phyloP scores from a whole-genome alignment of 2,329 filamentous ascomycete genomes.

The Monilinia laxa region DNA sequence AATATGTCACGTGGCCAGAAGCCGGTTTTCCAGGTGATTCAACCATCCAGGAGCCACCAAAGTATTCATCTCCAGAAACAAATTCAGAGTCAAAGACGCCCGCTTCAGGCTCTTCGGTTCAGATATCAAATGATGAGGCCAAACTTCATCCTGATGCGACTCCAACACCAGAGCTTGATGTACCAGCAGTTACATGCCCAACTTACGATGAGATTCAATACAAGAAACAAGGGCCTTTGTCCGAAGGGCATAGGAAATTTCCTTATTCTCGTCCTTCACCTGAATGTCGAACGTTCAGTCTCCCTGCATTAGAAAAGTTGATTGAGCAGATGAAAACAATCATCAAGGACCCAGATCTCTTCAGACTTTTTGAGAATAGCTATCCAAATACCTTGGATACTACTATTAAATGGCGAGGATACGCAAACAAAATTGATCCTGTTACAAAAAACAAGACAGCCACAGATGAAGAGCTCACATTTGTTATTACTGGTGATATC shows the following conservation, averaged over 20 bases:
- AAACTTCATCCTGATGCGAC: background rate
- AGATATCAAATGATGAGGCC: background rate
- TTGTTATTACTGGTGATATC: conserved; percentile 59
- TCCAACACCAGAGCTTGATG: background rate
- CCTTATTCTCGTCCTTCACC: conserved; percentile 75
- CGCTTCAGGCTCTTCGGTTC: too few relatives aligned
- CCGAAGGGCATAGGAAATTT: conserved; percentile 66
- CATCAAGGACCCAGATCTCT: conserved; percentile 74
- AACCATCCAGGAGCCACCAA: background rate
- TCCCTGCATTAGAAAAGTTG: conserved; percentile 71
- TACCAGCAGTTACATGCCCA: conserved; percentile 10
- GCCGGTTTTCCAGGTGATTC: background rate
- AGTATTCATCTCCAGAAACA: background rate
- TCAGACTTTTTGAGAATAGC: conserved; percentile 67
- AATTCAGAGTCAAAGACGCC: too few relatives aligned
- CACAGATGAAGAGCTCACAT: conserved; percentile 61
- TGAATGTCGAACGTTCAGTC: conserved; percentile 78
- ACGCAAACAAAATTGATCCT: conserved; percentile 48
- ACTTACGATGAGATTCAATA: conserved; percentile 32
- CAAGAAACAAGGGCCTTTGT: conserved; percentile 31
- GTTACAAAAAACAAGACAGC: conserved; percentile 26
- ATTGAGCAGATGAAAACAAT: conserved; percentile 67
- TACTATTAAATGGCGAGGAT: conserved; percentile 66
- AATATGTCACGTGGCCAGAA: conserved; percentile 3
- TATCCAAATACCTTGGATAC: conserved; percentile 77